Base-by-base conservation (phyloP, 2,329 filamentous ascomycete genomes). In the Exophiala aquamarina region DNA sequence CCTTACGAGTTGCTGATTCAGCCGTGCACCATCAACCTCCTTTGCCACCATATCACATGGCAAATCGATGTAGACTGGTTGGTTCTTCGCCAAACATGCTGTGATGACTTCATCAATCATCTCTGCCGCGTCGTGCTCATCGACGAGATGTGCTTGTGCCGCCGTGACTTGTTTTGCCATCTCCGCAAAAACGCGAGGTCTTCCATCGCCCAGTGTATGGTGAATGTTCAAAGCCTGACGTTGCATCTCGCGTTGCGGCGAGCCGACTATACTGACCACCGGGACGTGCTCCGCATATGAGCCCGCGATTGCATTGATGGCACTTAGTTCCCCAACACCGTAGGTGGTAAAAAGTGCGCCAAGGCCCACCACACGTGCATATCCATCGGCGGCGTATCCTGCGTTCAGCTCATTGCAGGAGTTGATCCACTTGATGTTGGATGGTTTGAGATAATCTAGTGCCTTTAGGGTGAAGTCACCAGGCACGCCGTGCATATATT, bases 361-460 rank as follows among this genome's bases (percentile, higher is more conserved):
- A 8, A 58, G 36, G 1, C 53, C 53, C 1, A 37, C 42, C 48
- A 87, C 76, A 52, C 86, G 79, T 45, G 86, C 85, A 62, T 90
- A 90, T 17, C 86, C 86, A 67, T 90, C 86, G 11, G 86, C 84
- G 17, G 86, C 86, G 59, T 89, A 90, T 15, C 82, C 84, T 43
- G 76, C 77, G 61, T 81, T 81, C 43, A 83, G 70, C 61, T 83
- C 79, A 62, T 83, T 82, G 63, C 72, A 76, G 57, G 79, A 82
- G 54, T 79, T 79, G 2, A 81, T 74, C 79, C 79, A 83, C 42
- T 71, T 63, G 21, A 83, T 62, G 11, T 71, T 77, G 35, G 64
- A 66, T 41, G 75, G 75, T 14, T 73, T 66, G 11, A 83, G 62
- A 56, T 81, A 78, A 63, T 83, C 80, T 39, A 83, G 69, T 15